These are phyloP conservation scores for Lasiosphaeria hispida DNA, from an alignment of 495 filamentous ascomycete species.

Conservation along the genomic window DNA sequence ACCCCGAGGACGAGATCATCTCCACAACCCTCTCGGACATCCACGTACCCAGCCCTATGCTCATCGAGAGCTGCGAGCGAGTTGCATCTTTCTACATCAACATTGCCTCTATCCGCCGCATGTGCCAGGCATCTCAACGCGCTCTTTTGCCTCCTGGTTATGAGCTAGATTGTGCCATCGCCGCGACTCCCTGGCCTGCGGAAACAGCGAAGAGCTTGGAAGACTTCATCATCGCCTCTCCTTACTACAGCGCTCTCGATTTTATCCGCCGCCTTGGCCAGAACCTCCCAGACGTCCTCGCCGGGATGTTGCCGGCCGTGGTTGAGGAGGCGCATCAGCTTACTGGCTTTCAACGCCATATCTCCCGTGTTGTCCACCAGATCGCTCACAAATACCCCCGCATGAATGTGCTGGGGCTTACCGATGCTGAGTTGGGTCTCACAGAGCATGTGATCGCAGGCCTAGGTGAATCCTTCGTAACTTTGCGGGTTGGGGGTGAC, in stretches of 20 bases:
- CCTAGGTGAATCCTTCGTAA: constrained; percentile 33
- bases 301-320: constrained; percentile 20
- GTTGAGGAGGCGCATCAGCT: constrained; percentile 33
- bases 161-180: neutral
- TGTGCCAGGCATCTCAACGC: neutral
- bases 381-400: constrained; percentile 41
- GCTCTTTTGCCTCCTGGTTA: neutral
- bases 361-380: constrained; percentile 38
- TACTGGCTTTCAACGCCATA: constrained; percentile 29
- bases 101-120: neutral
- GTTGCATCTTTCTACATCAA: constrained; percentile 35
- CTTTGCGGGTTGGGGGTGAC: constrained; percentile 26
- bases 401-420: constrained; percentile 43
- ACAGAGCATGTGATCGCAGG: constrained; percentile 31
- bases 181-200: constrained; percentile 19
- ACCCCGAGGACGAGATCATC: constrained; percentile 43
- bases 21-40: neutral
- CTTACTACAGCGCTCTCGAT: constrained; percentile 29
- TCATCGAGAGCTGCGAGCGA: constrained; percentile 38
- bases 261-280: constrained; percentile 27
- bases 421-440: constrained; percentile 28
- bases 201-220: constrained; percentile 36
- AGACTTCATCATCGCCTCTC: constrained; percentile 31
- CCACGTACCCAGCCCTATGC: constrained; percentile 11
- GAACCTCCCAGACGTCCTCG: constrained; percentile 27